Conservation (phyloP, 75 land plant species). For the Ceratopteris richardii region DNA sequence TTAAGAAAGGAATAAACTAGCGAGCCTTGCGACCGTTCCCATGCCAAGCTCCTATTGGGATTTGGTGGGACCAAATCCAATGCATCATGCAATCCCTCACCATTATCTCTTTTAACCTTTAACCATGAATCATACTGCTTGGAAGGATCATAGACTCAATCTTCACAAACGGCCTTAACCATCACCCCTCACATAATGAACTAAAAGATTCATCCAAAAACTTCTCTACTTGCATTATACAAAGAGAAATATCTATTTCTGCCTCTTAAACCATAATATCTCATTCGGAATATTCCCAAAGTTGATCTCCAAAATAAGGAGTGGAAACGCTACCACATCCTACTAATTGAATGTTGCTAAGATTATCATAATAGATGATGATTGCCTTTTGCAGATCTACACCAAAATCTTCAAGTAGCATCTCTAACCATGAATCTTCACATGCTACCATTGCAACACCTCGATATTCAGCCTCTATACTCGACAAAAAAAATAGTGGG, state of each 20-base stretch:
- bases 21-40: slow-evolving; percentile 99
- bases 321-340: no score
- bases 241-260: slow-evolving; percentile 14
- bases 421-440: no score
- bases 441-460: no score
- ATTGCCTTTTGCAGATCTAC: no score
- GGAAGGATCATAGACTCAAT: slow-evolving; percentile 81
- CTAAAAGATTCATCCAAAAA: slow-evolving; percentile 67
- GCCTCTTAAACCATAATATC: no score
- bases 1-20: slow-evolving; percentile 94
- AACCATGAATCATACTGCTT: slow-evolving; percentile 90
- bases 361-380: no score
- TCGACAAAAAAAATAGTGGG: no score
- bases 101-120: slow-evolving; percentile 96
- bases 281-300: no score
- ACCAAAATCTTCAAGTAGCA: no score
- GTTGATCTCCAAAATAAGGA: no score
- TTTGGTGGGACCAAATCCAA: slow-evolving; percentile 96
- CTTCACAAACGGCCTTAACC: slow-evolving; percentile 75
- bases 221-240: slow-evolving; percentile 39
- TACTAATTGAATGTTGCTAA: no score
- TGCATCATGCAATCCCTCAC: slow-evolving; percentile 78
- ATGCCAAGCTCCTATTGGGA: slow-evolving; percentile 98
- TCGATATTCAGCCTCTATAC: no score
- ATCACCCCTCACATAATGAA: slow-evolving; percentile 94